Evolutionary conservation across 2,329 filamentous ascomycete species (phyloP).

Genomic region (Aspergillus brasiliensis): DNA sequence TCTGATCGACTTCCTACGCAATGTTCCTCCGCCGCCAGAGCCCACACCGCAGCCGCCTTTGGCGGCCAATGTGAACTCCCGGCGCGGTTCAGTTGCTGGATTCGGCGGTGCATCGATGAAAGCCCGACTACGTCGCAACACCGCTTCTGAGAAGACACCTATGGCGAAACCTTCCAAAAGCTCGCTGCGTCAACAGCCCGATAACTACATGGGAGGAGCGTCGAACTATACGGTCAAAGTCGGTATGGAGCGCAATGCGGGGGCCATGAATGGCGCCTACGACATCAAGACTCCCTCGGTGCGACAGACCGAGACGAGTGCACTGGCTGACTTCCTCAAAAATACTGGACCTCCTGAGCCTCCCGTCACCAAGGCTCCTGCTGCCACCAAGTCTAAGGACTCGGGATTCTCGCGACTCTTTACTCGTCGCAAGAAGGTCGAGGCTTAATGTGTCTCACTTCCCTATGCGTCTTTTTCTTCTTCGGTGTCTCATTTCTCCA

Average conservation of each 20-base stretch:
- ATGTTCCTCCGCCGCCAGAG: slow-evolving; percentile 47
- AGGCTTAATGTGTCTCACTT: slow-evolving; percentile 19
- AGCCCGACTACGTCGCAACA: slow-evolving; percentile 37
- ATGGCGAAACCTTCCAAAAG: slow-evolving; percentile 34
- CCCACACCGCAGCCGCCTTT: slow-evolving; percentile 36
- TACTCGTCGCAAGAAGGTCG: slow-evolving; percentile 33
- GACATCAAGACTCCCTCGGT: slow-evolving; percentile 27
- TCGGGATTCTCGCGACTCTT: slow-evolving; percentile 39
- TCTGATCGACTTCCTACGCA: slow-evolving; percentile 51
- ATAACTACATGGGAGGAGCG: slow-evolving; percentile 27
- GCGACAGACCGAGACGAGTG: slow-evolving; percentile 56
- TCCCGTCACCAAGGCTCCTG: slow-evolving; percentile 17
- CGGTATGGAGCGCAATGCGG: slow-evolving; percentile 37
- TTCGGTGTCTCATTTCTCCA: slow-evolving; percentile 14
- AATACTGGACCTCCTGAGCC: slow-evolving; percentile 65
- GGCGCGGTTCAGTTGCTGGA: slow-evolving; percentile 21
- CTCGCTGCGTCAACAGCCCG: slow-evolving; percentile 38
- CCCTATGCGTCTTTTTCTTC: slow-evolving; percentile 9
- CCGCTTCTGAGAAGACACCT: slow-evolving; percentile 31
- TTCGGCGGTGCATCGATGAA: slow-evolving; percentile 32
- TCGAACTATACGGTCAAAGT: slow-evolving; percentile 43
- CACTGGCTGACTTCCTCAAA: slow-evolving; percentile 72
- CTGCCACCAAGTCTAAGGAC: slow-evolving; percentile 22
- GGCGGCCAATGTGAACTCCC: slow-evolving; percentile 21
- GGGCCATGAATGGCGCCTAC: slow-evolving; percentile 10